Base-by-base conservation (phyloP, 2,329 filamentous ascomycete species). In the Clonostachys chloroleuca region DNA sequence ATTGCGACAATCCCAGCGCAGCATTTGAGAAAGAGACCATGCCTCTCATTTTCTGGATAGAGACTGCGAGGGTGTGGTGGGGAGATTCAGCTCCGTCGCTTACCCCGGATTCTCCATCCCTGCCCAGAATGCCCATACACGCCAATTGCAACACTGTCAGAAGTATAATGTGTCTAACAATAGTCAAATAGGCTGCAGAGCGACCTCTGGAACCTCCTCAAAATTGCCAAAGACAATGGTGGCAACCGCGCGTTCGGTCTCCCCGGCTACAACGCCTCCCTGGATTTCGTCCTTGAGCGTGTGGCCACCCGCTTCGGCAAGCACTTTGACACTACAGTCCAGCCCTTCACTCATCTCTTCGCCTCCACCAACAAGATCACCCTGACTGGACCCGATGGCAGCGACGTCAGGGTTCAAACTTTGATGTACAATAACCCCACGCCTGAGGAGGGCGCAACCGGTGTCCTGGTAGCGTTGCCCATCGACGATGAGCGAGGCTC, bases 161-260 rank as follows among this genome's bases (percentile, higher is more conserved):
- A 20, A 10, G 34, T 12, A 16, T 18, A 12, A 12, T 40, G 17
- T 39, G 42, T 17, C 44, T 36, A 34, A 40, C 13, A 16, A n/a
- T 41, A 10, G 24, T 30, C 24, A 30, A 30, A 30, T 44, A 81
- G 79, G 18, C 64, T 84, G 17, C 69, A 75, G 59, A 66, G 69
- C 47, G 77, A 77, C 42, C 72, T 84, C n/a, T 66, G 70, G 55
- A 69, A 73, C 48, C 66, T 84, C 6, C 68, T 83, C 56, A 62
- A 70, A 40, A 83, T 83, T 46, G 80, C 71, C 12, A 63, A 62
- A 33, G 66, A 72, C 45, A 77, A 84, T 54, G 78, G 76, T 37
- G 80, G 79, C 14, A 83, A 81, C 60, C 71, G 80, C 44, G 80
- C 80, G 6, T 83, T 81, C 49, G 80, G 81, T 13, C 64, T 77